A percentile compares a stretch with the other conserved stretches of the same genome.
phyloP scores from a whole-genome alignment of 192 early-diverging fungal genomes.

The Backusella tarrabulga region DNA sequence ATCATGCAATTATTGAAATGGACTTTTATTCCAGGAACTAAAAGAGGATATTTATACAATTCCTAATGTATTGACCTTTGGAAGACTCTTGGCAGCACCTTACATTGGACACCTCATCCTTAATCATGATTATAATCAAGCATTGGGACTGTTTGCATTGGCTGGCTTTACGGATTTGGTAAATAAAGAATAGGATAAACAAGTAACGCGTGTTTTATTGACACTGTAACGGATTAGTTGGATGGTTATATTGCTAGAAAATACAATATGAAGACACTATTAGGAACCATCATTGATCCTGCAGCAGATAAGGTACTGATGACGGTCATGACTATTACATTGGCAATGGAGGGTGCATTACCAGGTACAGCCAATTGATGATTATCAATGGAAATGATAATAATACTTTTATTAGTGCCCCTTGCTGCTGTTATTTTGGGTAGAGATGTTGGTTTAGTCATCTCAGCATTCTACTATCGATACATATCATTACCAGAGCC shows the following conservation, averaged over 20 bases:
- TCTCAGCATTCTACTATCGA: conserved; percentile 78
- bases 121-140: conserved; percentile 64
- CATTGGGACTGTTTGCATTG: conserved; percentile 73
- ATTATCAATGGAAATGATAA: neutral
- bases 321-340: conserved; percentile 86
- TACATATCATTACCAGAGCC: conserved; percentile 88
- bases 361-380: conserved; percentile 53
- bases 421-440: conserved; percentile 84
- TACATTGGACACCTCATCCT: conserved; percentile 90
- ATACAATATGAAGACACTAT: conserved; percentile 83
- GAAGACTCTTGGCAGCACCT: conserved; percentile 77
- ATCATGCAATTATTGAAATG: neutral
- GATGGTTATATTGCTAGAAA: conserved; percentile 92
- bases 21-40: neutral
- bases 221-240: conserved; percentile 32
- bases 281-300: conserved; percentile 93
- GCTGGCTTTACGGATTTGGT: conserved; percentile 85
- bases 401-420: conserved; percentile 39
- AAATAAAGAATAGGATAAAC: conserved; percentile 12
- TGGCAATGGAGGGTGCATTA: conserved; percentile 71
- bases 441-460: conserved; percentile 77
- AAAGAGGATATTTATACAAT: conserved; percentile 87
- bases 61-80: conserved; percentile 85
- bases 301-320: conserved; percentile 94
- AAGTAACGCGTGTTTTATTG: neutral